Evolutionary conservation across 2,329 filamentous ascomycete species (phyloP), one percentile per base, ranked within the genome.

Genomic region (Epichloe uncinata): DNA sequence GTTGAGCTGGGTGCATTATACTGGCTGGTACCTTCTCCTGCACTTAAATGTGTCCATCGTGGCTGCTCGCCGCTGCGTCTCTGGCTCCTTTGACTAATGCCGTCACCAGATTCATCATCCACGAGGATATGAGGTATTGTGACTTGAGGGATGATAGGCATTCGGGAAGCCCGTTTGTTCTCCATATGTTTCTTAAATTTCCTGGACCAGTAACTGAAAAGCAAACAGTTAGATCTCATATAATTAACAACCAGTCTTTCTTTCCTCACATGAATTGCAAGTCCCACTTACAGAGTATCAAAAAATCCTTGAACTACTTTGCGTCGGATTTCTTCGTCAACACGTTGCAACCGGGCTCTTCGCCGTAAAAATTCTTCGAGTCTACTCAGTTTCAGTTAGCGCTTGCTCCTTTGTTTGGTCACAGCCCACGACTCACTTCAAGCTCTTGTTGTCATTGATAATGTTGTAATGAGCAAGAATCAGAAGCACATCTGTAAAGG

Each of bases 401-500:
- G 5, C 13, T 3, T 26, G 12, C 4, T 12, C n/a, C 38, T 4
- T 30, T 30, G 13, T 38, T 15, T 15, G 22, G 42, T 42, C n/a
- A 16, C 3, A 41, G 38, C 38, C 13, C 38, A n/a, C 26, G 42
- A 66, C 71, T 63, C 70, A 86, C 83, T 78, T 84, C 61, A 98
- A 71, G 66, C 89, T 95, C 74, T 96, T 96, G 71, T 85, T 96
- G 67, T 98, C 93, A 57, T 84, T 95, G 64, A 98, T 98, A 61
- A 98, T 89, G 61, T 97, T 98, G 74, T 98, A 95, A 67, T 98
- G 93, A 35, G 94, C 91, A 51, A 98, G 74, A 53, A 95, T 94
- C 85, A 98, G 93, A 47, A 98, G 74, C 20, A 96, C 84, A 6
- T 85, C 84, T 3, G 88, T 93, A 65, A 98, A 98, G 0, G 87